Evolutionary conservation across 805 yeast genomes (phyloP), one percentile per base, ranked within the genome.

Genomic region (Scheffersomyces spartinae): DNA sequence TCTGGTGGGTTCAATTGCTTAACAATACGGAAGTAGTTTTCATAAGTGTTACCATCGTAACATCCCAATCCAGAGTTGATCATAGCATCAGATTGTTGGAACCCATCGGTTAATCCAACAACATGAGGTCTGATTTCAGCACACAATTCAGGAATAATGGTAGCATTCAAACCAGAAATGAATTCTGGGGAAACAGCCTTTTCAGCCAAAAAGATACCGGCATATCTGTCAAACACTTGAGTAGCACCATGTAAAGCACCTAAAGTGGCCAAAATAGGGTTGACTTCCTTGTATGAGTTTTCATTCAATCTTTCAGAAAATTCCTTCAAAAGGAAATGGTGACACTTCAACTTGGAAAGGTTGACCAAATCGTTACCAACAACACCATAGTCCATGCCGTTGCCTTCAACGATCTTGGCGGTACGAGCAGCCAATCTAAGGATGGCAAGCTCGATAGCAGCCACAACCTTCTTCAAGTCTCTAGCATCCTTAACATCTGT

Each of bases 31-130:
- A 76, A 77, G 56, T 84, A 84, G 49, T 80, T 74, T 44, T 74
- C 74, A 56, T 84, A 85, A 29, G 82, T 74, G 48, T 85, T 76
- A 31, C 95, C 95, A 40, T 80, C 74, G 52, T 67, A 76, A 30
- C 62, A 65, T 24, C 95, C 96, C 30, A 85, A 67, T 4, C 91
- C 75, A 0, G 95, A 74, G 49, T 84, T 81, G 44, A 85, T 65
- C 57, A 79, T 69, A 47, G 67, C 77, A 54, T 85, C 95, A 20
- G 83, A 72, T 35, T 79, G 65, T 52, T 78, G 72, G 63, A 85
- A 85, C 1, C 93, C 68, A 52, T 85, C 96, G 4, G 94, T 79
- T 40, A 81, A 61, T 1, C 80, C 78, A 47, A 83, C 71, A 28
- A 78, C 80, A 41, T 78, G 72, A 16, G 71, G 68, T 49, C 95